Base-by-base conservation (phyloP, 2,329 filamentous ascomycete species). In the Sporothrix brunneoviolacea region DNA sequence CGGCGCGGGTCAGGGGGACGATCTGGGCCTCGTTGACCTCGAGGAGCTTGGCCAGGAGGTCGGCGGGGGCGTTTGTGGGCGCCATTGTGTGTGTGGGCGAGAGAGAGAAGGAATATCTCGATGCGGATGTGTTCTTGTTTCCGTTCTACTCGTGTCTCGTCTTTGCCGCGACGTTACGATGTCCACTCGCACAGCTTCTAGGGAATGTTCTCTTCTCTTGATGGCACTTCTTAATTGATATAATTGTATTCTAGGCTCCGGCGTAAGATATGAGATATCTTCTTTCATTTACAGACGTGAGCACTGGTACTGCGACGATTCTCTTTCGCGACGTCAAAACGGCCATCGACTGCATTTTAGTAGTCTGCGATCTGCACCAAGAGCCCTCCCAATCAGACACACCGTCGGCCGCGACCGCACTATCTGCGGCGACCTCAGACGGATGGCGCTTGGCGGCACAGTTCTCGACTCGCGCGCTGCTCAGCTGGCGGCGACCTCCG, bases 1-100 rank as follows among this genome's bases (percentile, higher is more conserved):
- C 75, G 8, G 62, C 55, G 0, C 61, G 62, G 1, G 77, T 80
- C 19, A 80, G 66, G 0, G 76, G 76, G 33, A 80, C 68, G 40
- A 81, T 74, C 35, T 65, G 58, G 3, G 66, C 38, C 58, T 78
- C 74, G 15, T 73, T 69, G 1, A 67, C 64, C 24, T 57, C 53
- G 33, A 77, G 69, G 19, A 77, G 62, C 5, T 66, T 61, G 4
- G 61, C 57, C 12, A 76, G 61, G 8, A 75, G 61, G 1, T 60
- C 61, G 1, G 50, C 50, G 2, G 68, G 60, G 33, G 64, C 10
- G 8, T 28, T 12, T n/a, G 10, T 16, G 13, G 16, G 8, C 2
- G 46, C 19, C 37, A 36, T 35, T 18, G 18, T 43, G 22, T 16
- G 21, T 27, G 4, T 27, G 8, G 30, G 12, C 30, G 16, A 16